Percentiles rank a stretch among this genome's conserved stretches.
These are phyloP conservation scores for Cryptosporidium felis DNA, from an alignment of 169 alveolate species.

Conservation along the genomic window DNA sequence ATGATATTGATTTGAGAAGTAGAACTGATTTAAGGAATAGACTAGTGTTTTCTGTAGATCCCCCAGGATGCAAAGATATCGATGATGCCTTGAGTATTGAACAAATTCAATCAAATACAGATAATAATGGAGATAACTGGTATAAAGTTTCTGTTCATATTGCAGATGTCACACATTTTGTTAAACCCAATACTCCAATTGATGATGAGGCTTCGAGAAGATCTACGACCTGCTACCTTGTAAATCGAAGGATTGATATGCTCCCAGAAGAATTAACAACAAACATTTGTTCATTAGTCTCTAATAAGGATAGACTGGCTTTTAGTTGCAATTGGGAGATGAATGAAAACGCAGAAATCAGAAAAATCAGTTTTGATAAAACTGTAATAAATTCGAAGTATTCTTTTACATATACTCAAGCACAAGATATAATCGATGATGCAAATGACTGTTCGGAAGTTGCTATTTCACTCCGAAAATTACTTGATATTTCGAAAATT, in stretches of 20 bases:
- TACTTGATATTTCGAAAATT: constrained; percentile 86
- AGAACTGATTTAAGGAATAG: constrained; percentile 86
- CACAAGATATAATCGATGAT: constrained; percentile 89
- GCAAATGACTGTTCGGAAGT: constrained; percentile 79
- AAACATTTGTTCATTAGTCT: constrained; percentile 92
- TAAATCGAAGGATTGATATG: constrained; percentile 98
- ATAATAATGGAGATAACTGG: constrained; percentile 73
- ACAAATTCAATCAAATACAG: constrained; percentile 78
- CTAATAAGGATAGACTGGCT: constrained; percentile 91
- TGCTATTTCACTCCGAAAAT: constrained; percentile 83
- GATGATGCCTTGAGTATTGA: constrained; percentile 96
- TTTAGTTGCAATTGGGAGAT: constrained; percentile 94
- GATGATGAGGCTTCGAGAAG: constrained; percentile 98
- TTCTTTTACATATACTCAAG: constrained; percentile 90
- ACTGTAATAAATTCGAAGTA: constrained; percentile 90
- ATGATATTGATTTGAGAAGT: constrained; percentile 77
- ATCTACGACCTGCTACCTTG: constrained; percentile 95
- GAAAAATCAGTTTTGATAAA: constrained; percentile 83
- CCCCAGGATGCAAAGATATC: constrained; percentile 98
- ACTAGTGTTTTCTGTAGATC: constrained; percentile 95
- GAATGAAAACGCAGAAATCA: constrained; percentile 84
- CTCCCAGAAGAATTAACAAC: constrained; percentile 96
- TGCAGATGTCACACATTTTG: constrained; percentile 99
- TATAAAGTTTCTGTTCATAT: constrained; percentile 97
- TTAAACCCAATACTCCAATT: constrained; percentile 92